These are phyloP conservation scores for Mycocentrospora acerina DNA, from an alignment of 2,329 filamentous ascomycete genomes.

Conservation along the genomic window DNA sequence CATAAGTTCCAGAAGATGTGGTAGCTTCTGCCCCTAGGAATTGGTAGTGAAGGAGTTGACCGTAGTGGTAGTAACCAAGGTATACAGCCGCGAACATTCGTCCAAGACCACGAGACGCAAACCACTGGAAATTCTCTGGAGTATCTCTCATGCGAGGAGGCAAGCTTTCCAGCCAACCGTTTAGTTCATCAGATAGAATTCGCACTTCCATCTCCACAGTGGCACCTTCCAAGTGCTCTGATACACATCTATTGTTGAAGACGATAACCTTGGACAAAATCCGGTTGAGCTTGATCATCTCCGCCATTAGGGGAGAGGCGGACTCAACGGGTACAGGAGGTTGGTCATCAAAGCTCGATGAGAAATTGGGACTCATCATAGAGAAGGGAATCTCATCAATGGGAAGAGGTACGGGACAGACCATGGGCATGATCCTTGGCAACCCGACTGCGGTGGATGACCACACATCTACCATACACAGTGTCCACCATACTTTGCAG, in stretches of 20 bases:
- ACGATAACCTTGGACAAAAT: conserved; percentile 24
- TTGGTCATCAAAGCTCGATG: conserved; percentile 11
- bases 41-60: conserved; percentile 25
- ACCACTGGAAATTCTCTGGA: conserved; percentile 22
- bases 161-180: conserved; percentile 20
- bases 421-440: conserved; percentile 24
- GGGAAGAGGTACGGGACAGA: conserved; percentile 19
- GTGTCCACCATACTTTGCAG: conserved; percentile 19
- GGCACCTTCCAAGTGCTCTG: conserved; percentile 21
- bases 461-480: conserved; percentile 31
- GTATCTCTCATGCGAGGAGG: conserved; percentile 28
- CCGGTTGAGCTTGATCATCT: conserved; percentile 27
- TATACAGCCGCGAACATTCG: conserved; percentile 26
- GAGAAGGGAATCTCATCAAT: conserved; percentile 25
- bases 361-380: conserved; percentile 16
- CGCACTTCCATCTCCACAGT: conserved; percentile 17
- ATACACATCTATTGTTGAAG: conserved; percentile 24
- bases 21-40: conserved; percentile 20
- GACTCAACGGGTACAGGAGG: conserved; percentile 6
- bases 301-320: conserved; percentile 23
- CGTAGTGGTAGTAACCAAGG: conserved; percentile 27
- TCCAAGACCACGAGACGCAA: conserved; percentile 21
- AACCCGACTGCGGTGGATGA: conserved; percentile 24
- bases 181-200: conserved; percentile 18
- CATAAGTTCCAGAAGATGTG: conserved; percentile 15